phyloP scores from a whole-genome alignment of 371 early-diverging fungal genomes.

The Gilbertella persicaria region DNA sequence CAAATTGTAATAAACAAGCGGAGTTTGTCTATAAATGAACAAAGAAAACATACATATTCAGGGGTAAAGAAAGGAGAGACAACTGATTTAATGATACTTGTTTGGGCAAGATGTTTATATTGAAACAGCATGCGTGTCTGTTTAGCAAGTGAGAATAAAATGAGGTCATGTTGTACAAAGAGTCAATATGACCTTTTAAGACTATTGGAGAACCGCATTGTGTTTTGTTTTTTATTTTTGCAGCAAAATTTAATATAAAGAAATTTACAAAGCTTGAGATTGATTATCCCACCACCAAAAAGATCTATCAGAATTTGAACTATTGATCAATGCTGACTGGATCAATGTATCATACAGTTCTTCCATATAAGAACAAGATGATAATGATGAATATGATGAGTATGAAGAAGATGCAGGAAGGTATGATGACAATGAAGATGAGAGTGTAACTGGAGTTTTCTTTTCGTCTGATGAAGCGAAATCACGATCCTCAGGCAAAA shows the following conservation, averaged over 20 bases:
- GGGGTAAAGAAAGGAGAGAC: too few species aligned
- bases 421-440: neutral
- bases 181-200: too few species aligned
- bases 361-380: conserved; percentile 33
- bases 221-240: too few species aligned
- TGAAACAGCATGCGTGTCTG: too few species aligned
- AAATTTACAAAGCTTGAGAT: conserved; percentile 12
- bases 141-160: too few species aligned
- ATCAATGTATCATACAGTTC: conserved; percentile 48
- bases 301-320: conserved; percentile 25
- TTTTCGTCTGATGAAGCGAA: conserved; percentile 21
- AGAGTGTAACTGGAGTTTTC: neutral
- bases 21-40: too few species aligned
- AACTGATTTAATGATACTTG: too few species aligned
- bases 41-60: too few species aligned
- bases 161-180: too few species aligned
- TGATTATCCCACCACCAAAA: conserved; percentile 48
- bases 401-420: neutral
- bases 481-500: conserved; percentile 40
- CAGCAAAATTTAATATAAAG: neutral
- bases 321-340: conserved; percentile 36
- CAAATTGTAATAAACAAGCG: conserved; percentile 6
- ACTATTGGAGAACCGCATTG: too few species aligned
- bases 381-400: neutral
- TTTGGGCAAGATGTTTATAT: too few species aligned